Evolutionary conservation across 2,329 filamentous ascomycete species (phyloP), one percentile per base, ranked within the genome.

Genomic region (Epichloe aotearoae): DNA sequence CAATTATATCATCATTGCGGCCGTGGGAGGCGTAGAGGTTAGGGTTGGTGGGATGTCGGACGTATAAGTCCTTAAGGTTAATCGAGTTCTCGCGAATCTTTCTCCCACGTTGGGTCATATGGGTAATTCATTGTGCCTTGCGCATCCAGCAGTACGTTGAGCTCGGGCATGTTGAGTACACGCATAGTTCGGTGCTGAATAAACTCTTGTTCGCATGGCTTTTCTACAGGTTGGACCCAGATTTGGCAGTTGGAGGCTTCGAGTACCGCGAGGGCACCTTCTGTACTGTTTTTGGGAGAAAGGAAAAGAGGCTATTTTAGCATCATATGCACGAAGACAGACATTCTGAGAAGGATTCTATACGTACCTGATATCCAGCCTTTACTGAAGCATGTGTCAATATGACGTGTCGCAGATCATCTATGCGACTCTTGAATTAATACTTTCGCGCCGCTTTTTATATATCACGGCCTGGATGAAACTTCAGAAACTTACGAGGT

Each of bases 401-500:
- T 0, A 66, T 48, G 12, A 62, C 47, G 20, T 66, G 59, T 15
- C 63, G 56, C 8, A 65, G 46, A 49, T 66, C 63, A 33, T 65
- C 63, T 65, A 8, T 15, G 15, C 33, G 0, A 50, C 46, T 30
- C 4, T 20, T 6, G 2, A 26, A 5, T 10, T 14, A 26, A 37
- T 5, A 3, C 5, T 26, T 43, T 26, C 41, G 12, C 7, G 4
- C n/a, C 1, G 15, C 6, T 1, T 15, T 15, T 39, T 15, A 10
- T 39, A 7, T 17, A 11, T 3, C 1, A 15, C 8, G 12, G 6
- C 19, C 10, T 33, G 10, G 0, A 23, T 8, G 14, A 7, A 37
- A n/a, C n/a, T n/a, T n/a, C n/a, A n/a, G n/a, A n/a, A n/a, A 61
- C 63, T 59, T 58, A 65, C 63, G 63, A 11, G 63, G 63, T 43